A percentile compares a stretch with the other conserved stretches of the same genome.
Evolutionary conservation across 2,329 filamentous ascomycete genomes (phyloP).

Genomic region (Pestalotiopsis sp.): DNA sequence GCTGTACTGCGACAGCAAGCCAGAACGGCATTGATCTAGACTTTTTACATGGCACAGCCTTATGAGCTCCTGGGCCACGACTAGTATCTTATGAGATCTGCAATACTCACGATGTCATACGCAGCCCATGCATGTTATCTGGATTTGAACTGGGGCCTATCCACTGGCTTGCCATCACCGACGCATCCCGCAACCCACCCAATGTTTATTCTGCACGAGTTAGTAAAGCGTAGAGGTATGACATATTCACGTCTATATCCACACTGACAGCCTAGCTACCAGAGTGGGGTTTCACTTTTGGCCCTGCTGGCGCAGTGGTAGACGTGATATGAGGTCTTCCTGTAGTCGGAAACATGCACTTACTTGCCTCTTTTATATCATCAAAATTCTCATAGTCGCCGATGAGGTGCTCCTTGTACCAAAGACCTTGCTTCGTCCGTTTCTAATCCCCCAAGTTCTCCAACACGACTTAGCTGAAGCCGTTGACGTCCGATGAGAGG

Average conservation of each 20-base stretch:
- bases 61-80: too few species aligned
- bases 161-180: not conserved
- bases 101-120: too few species aligned
- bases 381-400: slow-evolving; percentile 50
- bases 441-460: slow-evolving; percentile 43
- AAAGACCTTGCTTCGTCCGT: slow-evolving; percentile 47
- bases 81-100: too few species aligned
- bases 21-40: not conserved
- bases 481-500: slow-evolving; percentile 48
- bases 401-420: slow-evolving; percentile 43
- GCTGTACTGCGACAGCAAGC: not conserved
- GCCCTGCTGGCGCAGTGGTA: too few species aligned
- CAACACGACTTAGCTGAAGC: slow-evolving; percentile 50
- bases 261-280: too few species aligned
- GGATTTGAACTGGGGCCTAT: not conserved
- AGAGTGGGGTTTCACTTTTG: too few species aligned
- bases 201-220: slow-evolving; percentile 41
- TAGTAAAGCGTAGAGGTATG: slow-evolving; percentile 5
- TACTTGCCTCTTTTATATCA: slow-evolving; percentile 42
- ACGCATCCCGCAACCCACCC: slow-evolving; percentile 42
- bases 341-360: not conserved
- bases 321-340: not conserved
- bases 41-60: too few species aligned
- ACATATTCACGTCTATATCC: too few species aligned
- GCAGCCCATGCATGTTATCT: too few species aligned